Percentiles rank a stretch among this genome's conserved stretches.
phyloP scores from a whole-genome alignment of 345 rosid species.

The Melaleuca quinquenervia region DNA sequence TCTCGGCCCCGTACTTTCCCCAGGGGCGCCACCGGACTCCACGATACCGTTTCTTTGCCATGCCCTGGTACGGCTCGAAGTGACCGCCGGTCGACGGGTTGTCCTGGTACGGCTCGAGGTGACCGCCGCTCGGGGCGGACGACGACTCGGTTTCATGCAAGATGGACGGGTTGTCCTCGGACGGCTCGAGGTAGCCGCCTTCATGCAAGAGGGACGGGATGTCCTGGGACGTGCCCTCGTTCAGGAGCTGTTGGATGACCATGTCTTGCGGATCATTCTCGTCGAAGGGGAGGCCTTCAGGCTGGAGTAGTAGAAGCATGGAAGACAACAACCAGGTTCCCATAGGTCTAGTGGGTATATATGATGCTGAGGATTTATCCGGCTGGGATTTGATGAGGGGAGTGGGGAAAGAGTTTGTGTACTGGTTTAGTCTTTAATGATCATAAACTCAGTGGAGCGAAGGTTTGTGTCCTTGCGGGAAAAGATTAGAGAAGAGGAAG shows the following conservation, averaged over 20 bases:
- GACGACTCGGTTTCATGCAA: neutral
- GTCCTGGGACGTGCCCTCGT: conserved; percentile 7
- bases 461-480: neutral
- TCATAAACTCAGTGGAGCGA: neutral
- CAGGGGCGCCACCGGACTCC: conserved; percentile 60
- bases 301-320: conserved; percentile 22
- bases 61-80: conserved; percentile 15
- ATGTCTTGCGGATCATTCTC: conserved; percentile 66
- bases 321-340: neutral
- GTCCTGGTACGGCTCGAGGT: no score
- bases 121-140: neutral
- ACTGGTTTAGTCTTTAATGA: neutral
- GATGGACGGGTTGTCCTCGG: neutral
- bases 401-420: neutral
- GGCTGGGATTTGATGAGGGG: neutral
- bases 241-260: conserved; percentile 49
- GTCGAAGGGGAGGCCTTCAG: conserved; percentile 42
- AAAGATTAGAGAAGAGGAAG: neutral
- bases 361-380: neutral
- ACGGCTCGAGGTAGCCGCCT: neutral
- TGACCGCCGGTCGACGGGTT: neutral
- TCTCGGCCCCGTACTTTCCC: conserved; percentile 62
- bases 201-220: neutral
- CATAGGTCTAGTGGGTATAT: neutral
- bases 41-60: conserved; percentile 41